Evolutionary conservation across 768 basidiomycete genomes (phyloP), one percentile per base, ranked within the genome.

Genomic region (Suillus subluteus): DNA sequence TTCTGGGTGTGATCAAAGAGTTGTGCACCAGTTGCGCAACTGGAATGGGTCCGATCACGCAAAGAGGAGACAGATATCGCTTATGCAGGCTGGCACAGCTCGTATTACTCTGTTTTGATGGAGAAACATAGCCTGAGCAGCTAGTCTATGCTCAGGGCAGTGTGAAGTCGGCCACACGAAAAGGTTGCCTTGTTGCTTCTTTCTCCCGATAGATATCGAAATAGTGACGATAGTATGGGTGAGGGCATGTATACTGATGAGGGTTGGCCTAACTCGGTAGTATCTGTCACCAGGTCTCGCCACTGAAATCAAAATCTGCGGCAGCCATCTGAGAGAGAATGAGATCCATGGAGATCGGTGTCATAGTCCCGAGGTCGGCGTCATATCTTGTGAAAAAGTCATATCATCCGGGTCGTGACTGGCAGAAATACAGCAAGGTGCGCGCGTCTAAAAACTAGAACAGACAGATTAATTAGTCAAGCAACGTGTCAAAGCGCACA

Each of bases 311-410:
- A 38, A 43, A 44, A n/a, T 68, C 72, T 32, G 73, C 73, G 2
- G 81, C 74, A 62, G 74, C 68, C 3, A 81, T 80, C 75, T 0
- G 91, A 91, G 6, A 88, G 85, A 59, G 75, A 81, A 69, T 92
- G 90, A 7, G 83, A 84, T 43, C 86, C 82, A 26, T 82, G 79
- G 77, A 91, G 91, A 13, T 13, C 13, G 12, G 2, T 50, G 23
- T 32, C 32, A 5, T 6, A 23, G 13, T 23, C 48, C 23, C n/a
- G 5, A 50, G 6, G 13, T 23, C 6, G 13, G 12, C 6, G 3
- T 13, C 23, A 50, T 23, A 50, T 23, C 48, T 23, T 12, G 3
- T 9, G 18, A 44, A 44, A 18, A 44, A 44, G 46, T 13, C 46
- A 23, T 23, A 50, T 12, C 48, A 50, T 50, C n/a, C 48, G 12